Base-by-base conservation (phyloP, 352 stramenopile genomes). In the Phytophthora brassicae region DNA sequence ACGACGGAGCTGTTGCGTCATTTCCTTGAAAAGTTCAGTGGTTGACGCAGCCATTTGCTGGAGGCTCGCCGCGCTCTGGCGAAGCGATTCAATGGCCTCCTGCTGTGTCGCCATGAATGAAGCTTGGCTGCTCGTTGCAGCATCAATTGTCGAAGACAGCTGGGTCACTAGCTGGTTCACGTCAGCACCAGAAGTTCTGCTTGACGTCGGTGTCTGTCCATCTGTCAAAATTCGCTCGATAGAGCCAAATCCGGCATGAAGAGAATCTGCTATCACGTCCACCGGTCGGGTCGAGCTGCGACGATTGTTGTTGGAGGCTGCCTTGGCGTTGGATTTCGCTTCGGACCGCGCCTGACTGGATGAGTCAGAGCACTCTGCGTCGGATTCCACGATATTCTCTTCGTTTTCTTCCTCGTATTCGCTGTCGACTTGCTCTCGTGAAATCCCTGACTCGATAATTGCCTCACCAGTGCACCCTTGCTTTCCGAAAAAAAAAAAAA, bases 391-490 rank as follows among this genome's bases (percentile, higher is more conserved):
- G n/a, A 23, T 47, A 6, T 47, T 49, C 26, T 38, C 19, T 23
- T 23, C 43, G 9, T 53, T n/a, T 7, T n/a, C 35, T n/a, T 23
- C 36, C 28, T 52, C 29, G 7, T 20, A 31, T 16, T 47, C 41
- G 17, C 19, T 47, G 6, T 47, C 41, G 20, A 49, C 8, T 2
- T 26, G 19, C 0, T 29, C 19, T 16, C n/a, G 49, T 14, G 9
- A 36, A 17, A 36, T 20, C 12, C 46, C 36, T 8, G 56, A 56
- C 36, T 64, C 56, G 2, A 45, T 35, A 39, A 56, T 56, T 29
- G 35, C 35, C 17, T 64, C 56, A 2, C 56, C 56, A n/a, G 56
- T 64, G 28, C 38, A 51, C 7, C 35, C 46, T 24, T 45, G 45
- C 2, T 42, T 41, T 13, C 26, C 17, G 4, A 36, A 31, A 31